Conservation (phyloP, 768 basidiomycete genomes). For the Pleurotus ostreatus region DNA sequence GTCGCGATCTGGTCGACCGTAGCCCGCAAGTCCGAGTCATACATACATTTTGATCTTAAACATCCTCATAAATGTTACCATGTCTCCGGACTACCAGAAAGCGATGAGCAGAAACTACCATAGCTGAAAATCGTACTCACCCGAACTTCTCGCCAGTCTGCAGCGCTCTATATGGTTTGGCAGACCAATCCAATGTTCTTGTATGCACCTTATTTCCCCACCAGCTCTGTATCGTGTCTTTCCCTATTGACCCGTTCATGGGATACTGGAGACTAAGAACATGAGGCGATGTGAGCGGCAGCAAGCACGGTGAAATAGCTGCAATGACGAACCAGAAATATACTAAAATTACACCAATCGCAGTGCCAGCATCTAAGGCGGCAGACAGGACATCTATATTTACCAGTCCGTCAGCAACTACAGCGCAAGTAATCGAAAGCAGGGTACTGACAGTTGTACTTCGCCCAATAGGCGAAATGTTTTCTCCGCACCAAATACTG, state of each 20-base stretch:
- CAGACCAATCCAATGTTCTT: slow-evolving; percentile 22
- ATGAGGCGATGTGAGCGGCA: background rate
- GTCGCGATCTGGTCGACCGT: slow-evolving; percentile 1
- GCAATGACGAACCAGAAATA: slow-evolving; percentile 55
- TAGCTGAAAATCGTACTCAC: slow-evolving; percentile 11
- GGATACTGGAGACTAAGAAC: slow-evolving; percentile 40
- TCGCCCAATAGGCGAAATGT: slow-evolving; percentile 71
- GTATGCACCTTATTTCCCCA: slow-evolving; percentile 34
- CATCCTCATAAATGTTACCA: background rate
- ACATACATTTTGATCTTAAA: background rate
- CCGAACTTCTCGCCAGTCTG: slow-evolving; percentile 23
- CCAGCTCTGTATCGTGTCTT: slow-evolving; percentile 32
- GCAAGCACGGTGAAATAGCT: background rate
- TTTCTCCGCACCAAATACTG: slow-evolving; percentile 66
- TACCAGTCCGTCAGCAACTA: background rate
- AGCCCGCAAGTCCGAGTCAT: background rate
- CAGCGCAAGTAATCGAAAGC: background rate
- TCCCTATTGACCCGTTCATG: slow-evolving; percentile 34
- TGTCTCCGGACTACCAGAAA: background rate
- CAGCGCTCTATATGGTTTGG: slow-evolving; percentile 14
- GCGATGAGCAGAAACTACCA: background rate
- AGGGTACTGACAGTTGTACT: slow-evolving; percentile 63
- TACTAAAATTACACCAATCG: slow-evolving; percentile 60
- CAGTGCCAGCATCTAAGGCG: slow-evolving; percentile 68
- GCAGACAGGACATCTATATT: slow-evolving; percentile 65